Conservation (phyloP, 2,329 filamentous ascomycete genomes). For the Pseudogymnoascus sp. region DNA sequence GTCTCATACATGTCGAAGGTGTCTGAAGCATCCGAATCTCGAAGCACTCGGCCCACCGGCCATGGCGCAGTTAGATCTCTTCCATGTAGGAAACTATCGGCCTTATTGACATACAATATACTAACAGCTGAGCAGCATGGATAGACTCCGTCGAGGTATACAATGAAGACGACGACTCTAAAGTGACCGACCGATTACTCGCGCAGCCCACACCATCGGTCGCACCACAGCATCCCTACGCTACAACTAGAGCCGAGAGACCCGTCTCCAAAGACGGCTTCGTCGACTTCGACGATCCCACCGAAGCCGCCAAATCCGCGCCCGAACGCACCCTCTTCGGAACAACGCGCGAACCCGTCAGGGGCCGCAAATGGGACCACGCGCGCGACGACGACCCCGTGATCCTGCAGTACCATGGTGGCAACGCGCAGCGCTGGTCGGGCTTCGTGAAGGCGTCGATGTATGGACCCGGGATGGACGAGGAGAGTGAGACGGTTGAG, state of each 20-base stretch:
- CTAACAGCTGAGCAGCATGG: slow-evolving; percentile 26
- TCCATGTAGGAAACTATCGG: not conserved
- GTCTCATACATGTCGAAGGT: not conserved
- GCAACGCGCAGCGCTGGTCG: slow-evolving; percentile 24
- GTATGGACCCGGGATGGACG: slow-evolving; percentile 24
- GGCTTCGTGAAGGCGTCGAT: slow-evolving; percentile 28
- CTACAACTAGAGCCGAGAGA: slow-evolving; percentile 14
- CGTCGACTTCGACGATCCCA: slow-evolving; percentile 25
- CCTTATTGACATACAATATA: not conserved
- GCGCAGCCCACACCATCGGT: slow-evolving; percentile 23
- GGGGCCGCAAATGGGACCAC: slow-evolving; percentile 31
- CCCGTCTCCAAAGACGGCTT: slow-evolving; percentile 25
- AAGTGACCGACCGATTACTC: slow-evolving; percentile 20
- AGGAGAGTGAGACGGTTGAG: slow-evolving; percentile 26
- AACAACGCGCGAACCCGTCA: slow-evolving; percentile 27
- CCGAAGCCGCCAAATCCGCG: slow-evolving; percentile 19
- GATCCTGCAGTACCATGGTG: slow-evolving; percentile 24
- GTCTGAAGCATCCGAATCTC: not conserved
- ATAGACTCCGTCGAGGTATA: slow-evolving; percentile 28
- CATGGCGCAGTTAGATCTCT: slow-evolving; percentile 1
- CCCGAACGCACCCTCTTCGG: slow-evolving; percentile 28
- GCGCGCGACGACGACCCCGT: slow-evolving; percentile 29
- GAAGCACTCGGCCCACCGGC: not conserved
- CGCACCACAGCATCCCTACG: slow-evolving; percentile 25
- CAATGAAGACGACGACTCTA: slow-evolving; percentile 17